Conservation (phyloP, 345 rosid genomes). For the Brassica rapa region DNA sequence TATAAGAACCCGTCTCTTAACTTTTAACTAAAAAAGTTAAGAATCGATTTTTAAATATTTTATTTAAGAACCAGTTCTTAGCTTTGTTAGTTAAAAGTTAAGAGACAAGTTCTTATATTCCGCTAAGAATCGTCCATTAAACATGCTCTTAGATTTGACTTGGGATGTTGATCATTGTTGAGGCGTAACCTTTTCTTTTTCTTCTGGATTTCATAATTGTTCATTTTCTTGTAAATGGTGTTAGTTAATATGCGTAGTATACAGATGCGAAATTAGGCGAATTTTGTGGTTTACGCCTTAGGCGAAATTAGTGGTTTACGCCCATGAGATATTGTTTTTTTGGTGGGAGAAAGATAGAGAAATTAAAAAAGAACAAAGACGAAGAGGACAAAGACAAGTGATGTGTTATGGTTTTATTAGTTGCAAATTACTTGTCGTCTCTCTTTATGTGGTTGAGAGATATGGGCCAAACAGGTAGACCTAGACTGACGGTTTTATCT, state of each 20-base stretch:
- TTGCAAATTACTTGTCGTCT: slow-evolving; percentile 32
- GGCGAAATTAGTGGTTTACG: too few species aligned
- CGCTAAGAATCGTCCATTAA: too few species aligned
- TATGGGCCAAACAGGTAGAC: slow-evolving; percentile 33
- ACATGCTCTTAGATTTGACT: too few species aligned
- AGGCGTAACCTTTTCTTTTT: background rate
- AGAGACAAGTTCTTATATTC: too few species aligned
- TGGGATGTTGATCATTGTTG: background rate
- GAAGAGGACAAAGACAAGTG: slow-evolving; percentile 30
- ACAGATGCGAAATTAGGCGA: too few species aligned
- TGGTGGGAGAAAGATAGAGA: background rate
- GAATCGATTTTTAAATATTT: too few species aligned
- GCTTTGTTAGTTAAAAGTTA: too few species aligned
- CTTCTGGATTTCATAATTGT: background rate
- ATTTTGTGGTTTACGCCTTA: too few species aligned
- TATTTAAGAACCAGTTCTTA: too few species aligned
- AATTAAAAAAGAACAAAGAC: background rate
- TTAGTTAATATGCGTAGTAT: background rate
- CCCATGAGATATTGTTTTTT: background rate
- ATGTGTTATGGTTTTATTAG: slow-evolving; percentile 34
- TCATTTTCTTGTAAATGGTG: background rate
- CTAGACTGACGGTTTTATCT: slow-evolving; percentile 33
- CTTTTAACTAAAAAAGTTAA: too few species aligned
- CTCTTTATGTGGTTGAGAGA: slow-evolving; percentile 31
- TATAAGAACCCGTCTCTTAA: too few species aligned